These are phyloP conservation scores for Hyaloscypha finlandica DNA, from an alignment of 495 filamentous ascomycete genomes.

Conservation along the genomic window DNA sequence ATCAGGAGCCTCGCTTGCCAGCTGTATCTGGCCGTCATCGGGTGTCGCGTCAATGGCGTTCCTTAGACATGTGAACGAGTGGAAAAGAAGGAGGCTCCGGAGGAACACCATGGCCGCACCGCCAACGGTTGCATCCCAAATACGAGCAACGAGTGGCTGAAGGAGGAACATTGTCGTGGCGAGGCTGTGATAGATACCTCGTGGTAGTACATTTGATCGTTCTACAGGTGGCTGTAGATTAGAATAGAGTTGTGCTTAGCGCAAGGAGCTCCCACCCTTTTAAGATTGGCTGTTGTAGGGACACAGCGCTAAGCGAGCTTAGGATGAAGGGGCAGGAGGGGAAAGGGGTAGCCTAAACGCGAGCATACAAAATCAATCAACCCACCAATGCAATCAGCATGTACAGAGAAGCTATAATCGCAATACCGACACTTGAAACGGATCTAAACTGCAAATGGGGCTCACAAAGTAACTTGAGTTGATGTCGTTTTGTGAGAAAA, in stretches of 20 bases:
- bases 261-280: not conserved
- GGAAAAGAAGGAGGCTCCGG: not conserved
- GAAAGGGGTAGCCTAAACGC: not conserved
- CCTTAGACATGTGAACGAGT: not conserved
- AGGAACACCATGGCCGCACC: not conserved
- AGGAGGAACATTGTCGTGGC: not conserved
- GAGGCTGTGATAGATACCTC: not conserved
- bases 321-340: not conserved
- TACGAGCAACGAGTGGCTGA: not conserved
- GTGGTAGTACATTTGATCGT: not conserved
- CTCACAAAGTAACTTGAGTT: not conserved
- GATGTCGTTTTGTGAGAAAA: not conserved
- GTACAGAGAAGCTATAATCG: not conserved
- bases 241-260: not conserved
- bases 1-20: conserved; percentile 3
- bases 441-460: not conserved
- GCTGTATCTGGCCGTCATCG: conserved; percentile 16
- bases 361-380: not conserved
- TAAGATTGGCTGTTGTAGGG: not conserved
- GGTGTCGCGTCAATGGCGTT: not conserved
- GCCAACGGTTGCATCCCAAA: not conserved
- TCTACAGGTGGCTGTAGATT: not conserved
- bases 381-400: not conserved
- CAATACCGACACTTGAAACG: not conserved
- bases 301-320: not conserved